Evolutionary conservation across 768 basidiomycete genomes (phyloP).

Genomic region (Mycena filopes): DNA sequence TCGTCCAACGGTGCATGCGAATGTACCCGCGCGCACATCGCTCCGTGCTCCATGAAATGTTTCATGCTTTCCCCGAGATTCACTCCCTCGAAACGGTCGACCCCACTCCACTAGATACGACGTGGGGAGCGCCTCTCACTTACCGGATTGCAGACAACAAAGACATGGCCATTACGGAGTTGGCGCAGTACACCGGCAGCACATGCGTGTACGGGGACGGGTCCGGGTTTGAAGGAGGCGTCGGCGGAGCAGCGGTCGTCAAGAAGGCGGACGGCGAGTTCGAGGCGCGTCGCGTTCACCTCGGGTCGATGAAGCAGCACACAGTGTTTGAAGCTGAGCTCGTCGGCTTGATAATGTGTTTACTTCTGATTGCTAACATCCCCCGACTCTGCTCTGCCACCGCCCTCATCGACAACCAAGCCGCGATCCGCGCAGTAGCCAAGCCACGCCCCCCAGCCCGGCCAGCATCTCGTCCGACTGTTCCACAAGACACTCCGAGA

Average conservation of each 20-base stretch:
- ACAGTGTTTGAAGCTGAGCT: conserved; percentile 8
- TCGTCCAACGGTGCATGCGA: neutral
- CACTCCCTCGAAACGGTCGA: conserved; percentile 7
- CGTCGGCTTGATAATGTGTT: neutral
- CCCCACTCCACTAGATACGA: conserved; percentile 13
- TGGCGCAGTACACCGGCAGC: neutral
- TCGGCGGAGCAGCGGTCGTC: too few relatives aligned
- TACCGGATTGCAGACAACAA: conserved; percentile 6
- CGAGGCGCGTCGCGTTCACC: too few relatives aligned
- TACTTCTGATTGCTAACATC: neutral
- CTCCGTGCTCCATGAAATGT: conserved; percentile 5
- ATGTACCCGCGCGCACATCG: conserved; percentile 1
- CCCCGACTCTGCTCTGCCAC: neutral
- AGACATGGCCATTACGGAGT: conserved; percentile 7
- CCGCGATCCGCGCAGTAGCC: neutral
- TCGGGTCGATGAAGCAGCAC: too few relatives aligned
- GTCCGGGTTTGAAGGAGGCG: too few relatives aligned
- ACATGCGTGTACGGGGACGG: neutral
- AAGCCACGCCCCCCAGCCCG: conserved; percentile 6
- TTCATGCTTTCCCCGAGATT: neutral
- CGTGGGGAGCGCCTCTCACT: conserved; percentile 9
- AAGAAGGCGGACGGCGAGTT: too few relatives aligned
- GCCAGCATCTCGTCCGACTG: conserved; percentile 1
- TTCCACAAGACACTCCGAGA: neutral
- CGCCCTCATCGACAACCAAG: conserved; percentile 18